Evolutionary conservation across 306 rosid species (phyloP), one percentile per base, ranked within the genome.

Genomic region (Glycine tomentella): DNA sequence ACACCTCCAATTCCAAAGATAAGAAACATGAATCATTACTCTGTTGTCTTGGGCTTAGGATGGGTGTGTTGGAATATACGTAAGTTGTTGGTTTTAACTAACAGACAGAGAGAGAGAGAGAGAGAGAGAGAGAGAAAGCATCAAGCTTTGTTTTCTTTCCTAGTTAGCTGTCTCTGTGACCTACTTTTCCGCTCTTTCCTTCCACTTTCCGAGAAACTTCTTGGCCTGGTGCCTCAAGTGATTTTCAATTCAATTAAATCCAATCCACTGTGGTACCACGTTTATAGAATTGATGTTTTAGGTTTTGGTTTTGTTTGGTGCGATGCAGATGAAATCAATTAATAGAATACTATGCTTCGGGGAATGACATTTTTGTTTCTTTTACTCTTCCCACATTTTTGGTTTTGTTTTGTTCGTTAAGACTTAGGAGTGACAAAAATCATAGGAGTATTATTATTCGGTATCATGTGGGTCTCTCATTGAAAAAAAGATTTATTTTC

Each of bases 151-250:
- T 63, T 50, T 77, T 38, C 46, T 76, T 64, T 38, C 13, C 15
- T 48, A 1, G 8, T 46, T 58, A 76, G 72, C 36, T 63, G 74
- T 65, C 65, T 53, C 20, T 3, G 25, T 64, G 52, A n/a, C 31
- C 59, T 2, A 31, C 69, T 42, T 67, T 78, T 78, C 67, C 46
- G n/a, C 16, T 53, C 55, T 4, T 17, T 20, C 55, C 7, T 7
- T 20, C 56, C 6, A 50, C 38, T 79, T 79, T 79, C 76, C n/a
- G 0, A 10, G 82, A 79, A 79, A 56, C 70, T 79, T 79, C 82
- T 7, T 56, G 0, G 20, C 58, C 50, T 44, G 69, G 11, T 15
- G 8, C 45, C 46, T 68, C 45, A 55, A 69, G 69, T 25, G 3
- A 1, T 7, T 66, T 66, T n/a, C 38, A 66, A 66, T 40, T 66